A percentile compares a stretch with the other conserved stretches of the same genome.
Evolutionary conservation across 2,329 filamentous ascomycete species (phyloP).

Genomic region (Ceratocystis huliohia): DNA sequence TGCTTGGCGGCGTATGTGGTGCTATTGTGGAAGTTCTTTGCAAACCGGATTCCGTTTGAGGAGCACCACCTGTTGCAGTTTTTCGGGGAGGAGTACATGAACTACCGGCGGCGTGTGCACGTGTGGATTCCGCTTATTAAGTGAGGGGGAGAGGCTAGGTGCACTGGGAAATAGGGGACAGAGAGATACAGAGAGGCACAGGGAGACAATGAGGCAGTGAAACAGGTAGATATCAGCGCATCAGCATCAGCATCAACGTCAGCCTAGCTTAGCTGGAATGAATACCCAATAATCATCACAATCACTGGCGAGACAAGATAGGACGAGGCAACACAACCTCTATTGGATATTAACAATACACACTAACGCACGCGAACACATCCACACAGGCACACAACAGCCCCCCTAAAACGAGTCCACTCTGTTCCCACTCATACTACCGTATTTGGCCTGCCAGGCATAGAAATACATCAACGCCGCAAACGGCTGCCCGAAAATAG

Average conservation of each 20-base stretch:
- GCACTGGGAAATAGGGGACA: too few species aligned
- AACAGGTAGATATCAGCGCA: too few species aligned
- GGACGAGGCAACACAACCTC: neutral
- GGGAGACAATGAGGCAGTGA: too few species aligned
- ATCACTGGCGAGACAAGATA: too few species aligned
- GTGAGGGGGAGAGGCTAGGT: neutral
- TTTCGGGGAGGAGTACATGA: conserved; percentile 69
- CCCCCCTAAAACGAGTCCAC: conserved; percentile 21
- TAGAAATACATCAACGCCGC: conserved; percentile 93
- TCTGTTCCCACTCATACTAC: conserved; percentile 51
- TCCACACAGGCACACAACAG: neutral
- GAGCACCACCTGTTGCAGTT: conserved; percentile 66
- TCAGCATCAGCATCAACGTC: too few species aligned
- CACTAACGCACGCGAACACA: neutral
- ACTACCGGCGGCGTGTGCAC: conserved; percentile 57
- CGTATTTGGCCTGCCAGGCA: conserved; percentile 96
- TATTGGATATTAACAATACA: neutral
- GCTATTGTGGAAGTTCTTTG: conserved; percentile 81
- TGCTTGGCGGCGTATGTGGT: conserved; percentile 62
- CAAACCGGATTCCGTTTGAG: conserved; percentile 58
- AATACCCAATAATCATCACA: too few species aligned
- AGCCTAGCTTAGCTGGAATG: too few species aligned
- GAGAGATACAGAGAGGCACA: neutral
- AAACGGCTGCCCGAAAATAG: conserved; percentile 85
- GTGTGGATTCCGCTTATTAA: conserved; percentile 64